Percentiles rank a stretch among this genome's conserved stretches.
phyloP scores from a whole-genome alignment of 2,329 filamentous ascomycete species.

The Penicillium sp. region DNA sequence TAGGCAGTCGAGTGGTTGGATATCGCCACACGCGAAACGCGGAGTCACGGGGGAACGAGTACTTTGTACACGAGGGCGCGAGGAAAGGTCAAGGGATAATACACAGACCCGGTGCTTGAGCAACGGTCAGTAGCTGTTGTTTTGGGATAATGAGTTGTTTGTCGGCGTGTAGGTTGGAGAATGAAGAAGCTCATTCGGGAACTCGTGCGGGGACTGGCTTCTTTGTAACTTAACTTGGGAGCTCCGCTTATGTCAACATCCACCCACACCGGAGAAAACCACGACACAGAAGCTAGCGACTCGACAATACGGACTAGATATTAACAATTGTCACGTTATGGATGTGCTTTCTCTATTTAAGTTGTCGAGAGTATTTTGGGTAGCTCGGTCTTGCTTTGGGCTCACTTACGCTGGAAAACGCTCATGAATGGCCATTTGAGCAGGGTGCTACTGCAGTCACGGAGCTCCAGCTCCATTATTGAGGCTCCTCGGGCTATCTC shows the following conservation, averaged over 20 bases:
- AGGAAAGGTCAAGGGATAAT: slow-evolving; percentile 2
- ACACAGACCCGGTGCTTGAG: slow-evolving; percentile 8
- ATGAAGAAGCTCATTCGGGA: slow-evolving; percentile 4
- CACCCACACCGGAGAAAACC: background rate
- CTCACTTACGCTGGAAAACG: background rate
- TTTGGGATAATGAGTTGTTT: background rate
- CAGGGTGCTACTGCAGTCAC: slow-evolving; percentile 7
- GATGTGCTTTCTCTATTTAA: background rate
- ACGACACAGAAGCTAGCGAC: background rate
- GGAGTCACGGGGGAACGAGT: slow-evolving; percentile 15
- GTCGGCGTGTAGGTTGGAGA: background rate
- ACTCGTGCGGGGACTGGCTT: slow-evolving; percentile 17
- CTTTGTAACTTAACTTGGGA: background rate
- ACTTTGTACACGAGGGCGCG: slow-evolving; percentile 19
- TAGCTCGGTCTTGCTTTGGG: background rate
- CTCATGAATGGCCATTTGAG: slow-evolving; percentile 12
- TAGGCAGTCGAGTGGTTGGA: slow-evolving; percentile 10
- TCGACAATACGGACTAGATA: background rate
- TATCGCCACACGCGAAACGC: slow-evolving; percentile 22
- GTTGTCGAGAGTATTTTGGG: background rate
- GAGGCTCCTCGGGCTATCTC: slow-evolving; percentile 5
- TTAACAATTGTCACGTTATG: too few relatives aligned
- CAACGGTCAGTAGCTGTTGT: background rate
- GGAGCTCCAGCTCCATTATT: slow-evolving; percentile 8
- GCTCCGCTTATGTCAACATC: slow-evolving; percentile 30